A percentile compares a stretch with the other conserved stretches of the same genome.
phyloP scores from a whole-genome alignment of 345 rosid genomes.

The Psidium friedrichsthalianum region DNA sequence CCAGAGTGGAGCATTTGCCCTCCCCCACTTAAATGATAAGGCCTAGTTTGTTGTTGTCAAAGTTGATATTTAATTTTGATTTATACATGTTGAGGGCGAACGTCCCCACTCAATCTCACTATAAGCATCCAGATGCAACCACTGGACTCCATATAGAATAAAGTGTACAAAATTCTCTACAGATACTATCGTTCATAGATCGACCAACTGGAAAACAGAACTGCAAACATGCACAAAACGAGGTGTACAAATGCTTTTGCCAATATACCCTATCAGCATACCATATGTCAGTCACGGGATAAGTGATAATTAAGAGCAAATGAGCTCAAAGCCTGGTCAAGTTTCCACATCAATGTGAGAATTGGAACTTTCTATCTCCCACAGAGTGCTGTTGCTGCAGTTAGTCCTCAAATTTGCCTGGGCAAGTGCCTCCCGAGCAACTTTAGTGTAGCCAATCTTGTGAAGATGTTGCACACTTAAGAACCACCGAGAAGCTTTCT shows the following conservation, averaged over 20 bases:
- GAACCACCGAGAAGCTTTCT: slow-evolving; percentile 32
- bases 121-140: too few species aligned
- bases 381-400: slow-evolving; percentile 40
- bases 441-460: slow-evolving; percentile 64
- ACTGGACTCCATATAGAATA: too few species aligned
- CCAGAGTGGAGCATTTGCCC: neutral
- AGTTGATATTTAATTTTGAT: neutral
- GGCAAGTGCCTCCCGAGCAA: slow-evolving; percentile 60
- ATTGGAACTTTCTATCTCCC: slow-evolving; percentile 73
- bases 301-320: slow-evolving; percentile 1
- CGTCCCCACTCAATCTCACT: neutral
- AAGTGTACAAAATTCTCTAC: too few species aligned
- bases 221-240: too few species aligned
- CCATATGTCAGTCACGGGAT: neutral
- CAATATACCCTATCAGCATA: neutral
- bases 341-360: slow-evolving; percentile 57
- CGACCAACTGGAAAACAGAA: too few species aligned
- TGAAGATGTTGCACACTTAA: slow-evolving; percentile 56
- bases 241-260: too few species aligned
- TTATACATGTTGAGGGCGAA: neutral
- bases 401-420: slow-evolving; percentile 51
- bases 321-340: slow-evolving; percentile 23
- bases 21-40: too few species aligned
- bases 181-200: too few species aligned
- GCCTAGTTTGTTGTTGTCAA: too few species aligned